phyloP scores from a whole-genome alignment of 352 stramenopile genomes.

The Albugo laibachii region DNA sequence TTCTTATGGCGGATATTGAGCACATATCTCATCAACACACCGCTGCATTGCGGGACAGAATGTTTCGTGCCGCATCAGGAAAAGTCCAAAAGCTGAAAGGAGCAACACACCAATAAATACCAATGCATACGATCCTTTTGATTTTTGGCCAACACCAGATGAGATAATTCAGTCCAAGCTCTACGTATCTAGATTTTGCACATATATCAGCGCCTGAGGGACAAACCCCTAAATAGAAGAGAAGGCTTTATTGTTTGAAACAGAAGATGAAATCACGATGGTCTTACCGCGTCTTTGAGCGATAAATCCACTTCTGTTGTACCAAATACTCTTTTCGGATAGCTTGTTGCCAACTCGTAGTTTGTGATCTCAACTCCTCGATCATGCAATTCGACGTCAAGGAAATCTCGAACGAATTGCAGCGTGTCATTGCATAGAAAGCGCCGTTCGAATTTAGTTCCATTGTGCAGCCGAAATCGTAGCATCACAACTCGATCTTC shows the following conservation, averaged over 20 bases:
- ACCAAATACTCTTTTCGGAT: constrained; percentile 51
- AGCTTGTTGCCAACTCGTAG: constrained; percentile 77
- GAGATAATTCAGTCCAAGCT: neutral
- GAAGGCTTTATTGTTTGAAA: neutral
- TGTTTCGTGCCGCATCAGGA: constrained; percentile 64
- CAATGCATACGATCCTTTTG: no score
- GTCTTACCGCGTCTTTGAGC: constrained; percentile 44
- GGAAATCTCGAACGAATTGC: constrained; percentile 52
- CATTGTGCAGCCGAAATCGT: constrained; percentile 70
- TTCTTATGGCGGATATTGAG: constrained; percentile 41
- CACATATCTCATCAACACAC: constrained; percentile 37
- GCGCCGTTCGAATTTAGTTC: constrained; percentile 44
- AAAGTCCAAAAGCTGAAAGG: constrained; percentile 12
- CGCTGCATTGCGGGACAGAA: constrained; percentile 57
- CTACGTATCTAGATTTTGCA: constrained; percentile 71
- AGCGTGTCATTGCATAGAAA: constrained; percentile 69
- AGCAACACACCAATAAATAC: no score
- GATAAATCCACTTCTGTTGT: constrained; percentile 35
- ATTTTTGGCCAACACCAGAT: neutral
- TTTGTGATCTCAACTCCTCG: constrained; percentile 47
- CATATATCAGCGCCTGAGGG: constrained; percentile 55
- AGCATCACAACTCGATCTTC: constrained; percentile 35
- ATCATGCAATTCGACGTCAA: constrained; percentile 69
- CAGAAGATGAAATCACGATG: neutral
- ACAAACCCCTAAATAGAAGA: constrained; percentile 25